Conservation (phyloP, 306 rosid species). For the Cotoneaster glaucophyllus region DNA sequence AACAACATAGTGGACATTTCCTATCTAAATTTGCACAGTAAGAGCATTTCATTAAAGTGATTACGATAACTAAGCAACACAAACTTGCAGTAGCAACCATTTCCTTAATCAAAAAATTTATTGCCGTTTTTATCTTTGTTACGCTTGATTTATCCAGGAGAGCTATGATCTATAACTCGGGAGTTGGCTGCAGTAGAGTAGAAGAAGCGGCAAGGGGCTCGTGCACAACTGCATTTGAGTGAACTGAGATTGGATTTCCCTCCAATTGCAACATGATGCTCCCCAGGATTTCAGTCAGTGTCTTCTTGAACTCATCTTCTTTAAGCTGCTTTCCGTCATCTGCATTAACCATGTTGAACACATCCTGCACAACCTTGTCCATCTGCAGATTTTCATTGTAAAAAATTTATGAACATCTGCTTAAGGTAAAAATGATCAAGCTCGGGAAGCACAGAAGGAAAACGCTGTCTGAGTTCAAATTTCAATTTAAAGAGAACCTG, state of each 20-base stretch:
- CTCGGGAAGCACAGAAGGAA: neutral
- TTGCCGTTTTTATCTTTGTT: constrained; percentile 9
- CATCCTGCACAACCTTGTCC: constrained; percentile 56
- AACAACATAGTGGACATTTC: neutral
- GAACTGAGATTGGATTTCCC: constrained; percentile 57
- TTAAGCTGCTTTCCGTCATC: constrained; percentile 53
- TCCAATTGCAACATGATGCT: constrained; percentile 74
- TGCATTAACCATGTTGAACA: constrained; percentile 41
- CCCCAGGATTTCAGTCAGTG: constrained; percentile 52
- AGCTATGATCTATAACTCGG: constrained; percentile 21
- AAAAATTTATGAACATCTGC: neutral
- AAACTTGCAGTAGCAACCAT: constrained; percentile 13
- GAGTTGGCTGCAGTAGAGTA: constrained; percentile 53
- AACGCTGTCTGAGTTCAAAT: neutral
- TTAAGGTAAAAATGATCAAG: neutral
- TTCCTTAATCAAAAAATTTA: constrained; percentile 13
- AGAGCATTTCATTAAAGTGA: constrained; percentile 1
- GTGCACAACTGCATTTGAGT: constrained; percentile 82
- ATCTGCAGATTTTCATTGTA: constrained; percentile 43
- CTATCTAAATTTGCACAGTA: constrained; percentile 15
- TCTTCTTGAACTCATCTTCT: constrained; percentile 90
- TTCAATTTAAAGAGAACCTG: constrained; percentile 42
- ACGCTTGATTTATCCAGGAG: constrained; percentile 9
- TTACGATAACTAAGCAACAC: neutral
- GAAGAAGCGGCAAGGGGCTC: constrained; percentile 76